Percentiles rank a stretch among this genome's conserved stretches.
Conservation (phyloP, 345 rosid genomes). For the Euphorbia tirucalli region DNA sequence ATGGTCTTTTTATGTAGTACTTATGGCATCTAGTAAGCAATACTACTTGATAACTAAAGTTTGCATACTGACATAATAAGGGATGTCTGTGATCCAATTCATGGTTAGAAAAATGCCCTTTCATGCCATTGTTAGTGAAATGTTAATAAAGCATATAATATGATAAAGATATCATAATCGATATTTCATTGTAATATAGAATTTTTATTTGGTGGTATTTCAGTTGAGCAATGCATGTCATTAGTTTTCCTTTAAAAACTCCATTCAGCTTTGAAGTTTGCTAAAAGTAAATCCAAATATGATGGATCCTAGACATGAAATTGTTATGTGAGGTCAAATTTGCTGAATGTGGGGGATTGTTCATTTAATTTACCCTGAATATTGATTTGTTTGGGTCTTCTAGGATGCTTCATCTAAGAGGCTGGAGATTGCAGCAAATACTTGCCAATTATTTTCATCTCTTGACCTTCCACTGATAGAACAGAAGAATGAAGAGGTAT, state of each 20-base stretch:
- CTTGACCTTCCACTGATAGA: conserved; percentile 53
- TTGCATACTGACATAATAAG: not conserved
- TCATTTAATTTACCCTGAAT: conserved; percentile 4
- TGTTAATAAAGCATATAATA: not conserved
- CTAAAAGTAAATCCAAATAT: not conserved
- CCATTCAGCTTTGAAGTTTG: not conserved
- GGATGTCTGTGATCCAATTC: not conserved
- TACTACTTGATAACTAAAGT: not conserved
- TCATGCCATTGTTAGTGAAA: not conserved
- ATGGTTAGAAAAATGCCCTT: not conserved
- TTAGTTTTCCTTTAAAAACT: not conserved
- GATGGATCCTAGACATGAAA: not conserved
- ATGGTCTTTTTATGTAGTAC: not conserved
- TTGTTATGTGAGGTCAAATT: not conserved
- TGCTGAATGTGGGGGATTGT: not conserved
- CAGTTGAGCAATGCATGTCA: no score
- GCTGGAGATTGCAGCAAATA: conserved; percentile 43
- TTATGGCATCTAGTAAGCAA: conserved; percentile 5
- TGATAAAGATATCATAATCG: not conserved
- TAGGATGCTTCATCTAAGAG: conserved; percentile 47
- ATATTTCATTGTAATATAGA: no score
- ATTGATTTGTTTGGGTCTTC: conserved; percentile 27
- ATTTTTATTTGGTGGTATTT: not conserved
- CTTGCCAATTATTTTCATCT: conserved; percentile 38
- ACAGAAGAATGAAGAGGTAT: conserved; percentile 44